Conservation (phyloP, 1,139 yeast species). For the Yamadazyma dushanensis region DNA sequence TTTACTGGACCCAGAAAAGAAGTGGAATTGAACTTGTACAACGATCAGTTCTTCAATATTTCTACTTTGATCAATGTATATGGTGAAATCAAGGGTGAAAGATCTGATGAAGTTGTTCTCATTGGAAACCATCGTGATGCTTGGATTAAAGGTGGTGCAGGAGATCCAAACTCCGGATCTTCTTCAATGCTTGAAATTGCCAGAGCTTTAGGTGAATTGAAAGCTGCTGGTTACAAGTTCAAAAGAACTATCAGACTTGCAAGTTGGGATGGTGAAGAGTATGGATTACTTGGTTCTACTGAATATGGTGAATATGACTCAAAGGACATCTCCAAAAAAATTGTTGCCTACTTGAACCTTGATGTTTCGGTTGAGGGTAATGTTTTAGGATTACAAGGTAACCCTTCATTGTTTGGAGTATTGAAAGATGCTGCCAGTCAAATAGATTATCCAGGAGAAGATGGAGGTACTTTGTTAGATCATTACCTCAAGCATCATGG, state of each 20-base stretch:
- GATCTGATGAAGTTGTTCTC: constrained; percentile 39
- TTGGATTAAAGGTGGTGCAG: constrained; percentile 57
- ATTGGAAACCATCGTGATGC: constrained; percentile 53
- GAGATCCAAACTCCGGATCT: constrained; percentile 50
- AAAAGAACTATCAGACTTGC: constrained; percentile 41
- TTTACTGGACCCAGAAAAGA: constrained; percentile 52
- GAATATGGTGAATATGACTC: constrained; percentile 47
- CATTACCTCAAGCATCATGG: constrained; percentile 47
- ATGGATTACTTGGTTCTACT: constrained; percentile 48
- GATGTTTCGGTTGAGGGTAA: constrained; percentile 43
- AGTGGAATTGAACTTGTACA: constrained; percentile 42
- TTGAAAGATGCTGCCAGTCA: constrained; percentile 33
- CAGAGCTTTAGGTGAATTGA: constrained; percentile 49
- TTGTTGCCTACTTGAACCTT: constrained; percentile 46
- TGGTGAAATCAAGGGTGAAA: constrained; percentile 46
- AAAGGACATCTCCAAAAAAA: constrained; percentile 33
- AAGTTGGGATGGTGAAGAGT: constrained; percentile 50
- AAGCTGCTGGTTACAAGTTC: constrained; percentile 39
- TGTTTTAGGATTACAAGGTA: constrained; percentile 32
- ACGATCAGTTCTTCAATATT: constrained; percentile 41
- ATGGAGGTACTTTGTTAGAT: constrained; percentile 51
- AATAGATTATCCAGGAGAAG: constrained; percentile 48
- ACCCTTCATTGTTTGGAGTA: constrained; percentile 39
- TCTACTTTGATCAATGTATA: constrained; percentile 47
- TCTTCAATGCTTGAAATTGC: constrained; percentile 46